Evolutionary conservation across 2,329 filamentous ascomycete species (phyloP), one percentile per base, ranked within the genome.

Genomic region (Pseudophaeomoniella oleicola): DNA sequence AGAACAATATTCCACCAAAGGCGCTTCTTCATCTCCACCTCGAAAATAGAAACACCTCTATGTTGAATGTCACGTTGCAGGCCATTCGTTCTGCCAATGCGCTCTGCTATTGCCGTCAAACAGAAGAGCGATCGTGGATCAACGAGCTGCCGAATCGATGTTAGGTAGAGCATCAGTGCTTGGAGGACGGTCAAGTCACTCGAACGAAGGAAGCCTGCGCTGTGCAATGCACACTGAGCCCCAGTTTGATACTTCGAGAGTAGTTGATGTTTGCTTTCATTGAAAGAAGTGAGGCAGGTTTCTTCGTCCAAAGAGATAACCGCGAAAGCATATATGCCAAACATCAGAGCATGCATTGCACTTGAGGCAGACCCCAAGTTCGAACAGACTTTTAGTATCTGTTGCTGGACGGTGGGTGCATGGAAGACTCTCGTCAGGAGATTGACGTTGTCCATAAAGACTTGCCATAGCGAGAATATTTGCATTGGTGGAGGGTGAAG

Each of bases 361-460:
- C 49, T 51, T 5, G 51, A 49, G 39, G 45, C 14, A 37, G 45
- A 19, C 39, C 49, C 18, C 37, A 59, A 42, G 42, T 52, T 32
- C 44, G 40, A 19, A 6, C 68, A 70, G 2, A 77, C 76, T 39
- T 81, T 71, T 27, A 80, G 66, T 5, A 86, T 61, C 32, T 71
- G 67, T 2, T 70, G 67, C 47, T 85, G 76, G 3, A 84, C 55
- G 0, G 75, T 75, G 0, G 81, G 81, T 2, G 78, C 69, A 50
- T 88, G 82, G 16, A 84, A 74, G 32, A 76, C 49, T 51, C 86
- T 87, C 45, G 75, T 72, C 32, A 85, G 53, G 0, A 81, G 81
- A 47, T 87, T 81, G 38, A 87, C 75, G 42, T 82, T 76, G 34
- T 83, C 75, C 4, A 85, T 59, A 44, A 78, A 86, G 5, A 74